Evolutionary conservation across 164 flowering plant genomes (phyloP).

Genomic region (Taxillus chinensis): DNA sequence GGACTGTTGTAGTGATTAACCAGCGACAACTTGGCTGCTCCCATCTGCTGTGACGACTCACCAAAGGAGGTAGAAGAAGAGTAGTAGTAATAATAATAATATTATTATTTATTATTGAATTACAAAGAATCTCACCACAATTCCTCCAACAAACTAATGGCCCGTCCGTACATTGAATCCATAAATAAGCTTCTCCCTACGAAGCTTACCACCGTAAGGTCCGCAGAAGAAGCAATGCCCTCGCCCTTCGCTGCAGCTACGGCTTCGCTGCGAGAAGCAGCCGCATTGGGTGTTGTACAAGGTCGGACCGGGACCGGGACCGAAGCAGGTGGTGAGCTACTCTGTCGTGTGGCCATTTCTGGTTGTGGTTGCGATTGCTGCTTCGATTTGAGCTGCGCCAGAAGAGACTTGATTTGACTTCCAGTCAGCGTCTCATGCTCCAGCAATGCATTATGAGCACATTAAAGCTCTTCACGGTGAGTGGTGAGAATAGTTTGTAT

Average conservation of each 20-base stretch:
- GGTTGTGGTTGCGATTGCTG: constrained; percentile 25
- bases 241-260: constrained; percentile 70
- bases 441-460: constrained; percentile 80
- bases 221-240: constrained; percentile 81
- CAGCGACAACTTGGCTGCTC: no score
- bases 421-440: constrained; percentile 85
- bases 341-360: constrained; percentile 24
- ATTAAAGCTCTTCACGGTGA: constrained; percentile 67
- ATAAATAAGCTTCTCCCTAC: constrained; percentile 1
- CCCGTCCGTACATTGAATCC: constrained; percentile 25
- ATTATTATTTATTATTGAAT: no score
- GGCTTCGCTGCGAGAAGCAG: constrained; percentile 64
- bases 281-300: constrained; percentile 48
- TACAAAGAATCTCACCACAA: no score
- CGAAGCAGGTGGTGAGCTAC: constrained; percentile 19
- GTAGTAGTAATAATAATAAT: no score
- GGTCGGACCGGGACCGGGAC: constrained; percentile 44
- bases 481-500: constrained; percentile 75
- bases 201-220: constrained; percentile 26
- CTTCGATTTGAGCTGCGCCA: constrained; percentile 45
- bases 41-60: no score
- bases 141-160: no score
- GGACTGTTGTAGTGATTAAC: no score
- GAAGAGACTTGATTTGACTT: constrained; percentile 61
- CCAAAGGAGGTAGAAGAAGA: no score